phyloP scores from a whole-genome alignment of 140 eudicot species.

The Artemisia princeps region DNA sequence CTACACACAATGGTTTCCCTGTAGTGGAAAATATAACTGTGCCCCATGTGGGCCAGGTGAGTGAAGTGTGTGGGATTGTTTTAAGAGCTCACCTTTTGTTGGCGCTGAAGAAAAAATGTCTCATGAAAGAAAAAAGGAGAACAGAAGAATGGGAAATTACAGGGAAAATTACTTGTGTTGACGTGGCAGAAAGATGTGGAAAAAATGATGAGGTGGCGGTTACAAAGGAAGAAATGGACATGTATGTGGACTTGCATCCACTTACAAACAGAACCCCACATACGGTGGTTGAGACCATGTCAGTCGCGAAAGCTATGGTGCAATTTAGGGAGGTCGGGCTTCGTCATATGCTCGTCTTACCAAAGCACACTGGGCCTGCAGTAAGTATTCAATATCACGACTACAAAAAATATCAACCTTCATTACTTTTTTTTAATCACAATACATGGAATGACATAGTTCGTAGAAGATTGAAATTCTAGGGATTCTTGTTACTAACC shows the following conservation, averaged over 20 bases:
- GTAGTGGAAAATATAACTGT: slow-evolving; percentile 50
- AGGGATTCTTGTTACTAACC: slow-evolving; percentile 28
- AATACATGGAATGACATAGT: background rate
- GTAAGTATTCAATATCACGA: slow-evolving; percentile 33
- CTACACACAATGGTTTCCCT: slow-evolving; percentile 87
- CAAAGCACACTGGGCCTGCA: slow-evolving; percentile 60
- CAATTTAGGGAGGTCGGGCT: slow-evolving; percentile 86
- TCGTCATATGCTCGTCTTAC: slow-evolving; percentile 76
- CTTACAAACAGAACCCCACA: slow-evolving; percentile 75
- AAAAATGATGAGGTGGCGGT: slow-evolving; percentile 63
- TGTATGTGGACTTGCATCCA: slow-evolving; percentile 87
- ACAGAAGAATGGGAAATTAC: slow-evolving; percentile 87
- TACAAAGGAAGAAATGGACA: slow-evolving; percentile 58
- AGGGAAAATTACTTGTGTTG: slow-evolving; percentile 53
- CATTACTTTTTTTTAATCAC: background rate
- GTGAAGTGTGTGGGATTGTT: slow-evolving; percentile 60
- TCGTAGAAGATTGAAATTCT: background rate
- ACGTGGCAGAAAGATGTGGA: slow-evolving; percentile 60
- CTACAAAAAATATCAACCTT: background rate
- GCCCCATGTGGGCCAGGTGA: slow-evolving; percentile 31
- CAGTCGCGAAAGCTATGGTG: slow-evolving; percentile 89
- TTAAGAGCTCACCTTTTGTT: slow-evolving; percentile 68
- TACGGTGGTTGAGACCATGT: slow-evolving; percentile 75
- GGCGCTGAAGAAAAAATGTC: slow-evolving; percentile 69
- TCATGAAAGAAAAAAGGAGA: slow-evolving; percentile 53